Conservation (phyloP, 2,329 filamentous ascomycete genomes). For the Botrytis sinoallii region DNA sequence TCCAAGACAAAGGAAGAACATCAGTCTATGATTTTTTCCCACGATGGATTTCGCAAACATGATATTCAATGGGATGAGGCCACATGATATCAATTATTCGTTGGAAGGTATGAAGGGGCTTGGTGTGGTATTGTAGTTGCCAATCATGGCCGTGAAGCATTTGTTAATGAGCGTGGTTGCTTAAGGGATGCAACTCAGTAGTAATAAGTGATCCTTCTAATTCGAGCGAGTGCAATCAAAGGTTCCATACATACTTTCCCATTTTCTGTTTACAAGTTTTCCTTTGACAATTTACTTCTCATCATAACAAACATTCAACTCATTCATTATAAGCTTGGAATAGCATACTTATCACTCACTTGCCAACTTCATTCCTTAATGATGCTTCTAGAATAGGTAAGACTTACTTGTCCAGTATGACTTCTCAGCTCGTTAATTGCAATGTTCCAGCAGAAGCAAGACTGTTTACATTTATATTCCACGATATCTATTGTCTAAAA, state of each 20-base stretch:
- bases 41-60: background rate
- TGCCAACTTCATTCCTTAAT: background rate
- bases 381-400: background rate
- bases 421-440: background rate
- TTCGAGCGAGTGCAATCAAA: too few relatives aligned
- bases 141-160: too few relatives aligned
- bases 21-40: too few relatives aligned
- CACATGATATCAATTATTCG: too few relatives aligned
- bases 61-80: background rate
- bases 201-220: background rate
- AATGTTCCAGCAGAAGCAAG: background rate
- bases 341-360: background rate
- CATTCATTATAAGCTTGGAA: background rate
- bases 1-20: too few relatives aligned
- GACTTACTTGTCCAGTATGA: background rate
- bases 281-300: background rate
- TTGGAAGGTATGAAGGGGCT: background rate
- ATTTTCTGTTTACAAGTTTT: background rate
- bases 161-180: background rate
- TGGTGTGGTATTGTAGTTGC: background rate
- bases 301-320: background rate
- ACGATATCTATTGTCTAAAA: background rate
- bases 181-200: too few relatives aligned
- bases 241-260: too few relatives aligned
- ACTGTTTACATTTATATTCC: background rate